Percentiles rank a stretch among this genome's conserved stretches.
Evolutionary conservation across 2,329 filamentous ascomycete genomes (phyloP).

Genomic region (Salinomyces thailandicus): DNA sequence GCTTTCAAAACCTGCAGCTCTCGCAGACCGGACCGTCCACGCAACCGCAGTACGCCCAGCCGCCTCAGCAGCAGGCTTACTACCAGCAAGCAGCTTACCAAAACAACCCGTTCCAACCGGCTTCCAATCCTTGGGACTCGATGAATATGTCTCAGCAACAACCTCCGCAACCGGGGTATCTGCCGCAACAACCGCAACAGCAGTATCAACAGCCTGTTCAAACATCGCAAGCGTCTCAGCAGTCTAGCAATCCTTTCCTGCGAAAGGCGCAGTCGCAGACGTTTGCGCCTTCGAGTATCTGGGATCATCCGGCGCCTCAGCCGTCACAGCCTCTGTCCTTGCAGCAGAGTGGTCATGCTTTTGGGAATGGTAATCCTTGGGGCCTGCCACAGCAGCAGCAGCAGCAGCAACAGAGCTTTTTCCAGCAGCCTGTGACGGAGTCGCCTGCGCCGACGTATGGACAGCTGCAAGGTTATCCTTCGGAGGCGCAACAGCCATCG

Average conservation of each 20-base stretch:
- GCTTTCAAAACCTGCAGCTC: constrained; percentile 64
- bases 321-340: constrained; percentile 23
- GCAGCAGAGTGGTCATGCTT: constrained; percentile 11
- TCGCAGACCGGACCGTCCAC: constrained; percentile 21
- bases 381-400: not conserved
- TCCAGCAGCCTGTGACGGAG: constrained; percentile 12
- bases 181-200: constrained; percentile 6
- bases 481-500: constrained; percentile 8
- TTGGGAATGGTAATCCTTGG: constrained; percentile 12
- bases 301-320: constrained; percentile 14
- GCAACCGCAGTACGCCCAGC: constrained; percentile 3
- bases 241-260: constrained; percentile 37
- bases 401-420: constrained; percentile 5
- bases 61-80: constrained; percentile 12
- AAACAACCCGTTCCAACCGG: constrained; percentile 13
- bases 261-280: constrained; percentile 33
- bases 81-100: constrained; percentile 16
- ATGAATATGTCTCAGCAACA: constrained; percentile 18
- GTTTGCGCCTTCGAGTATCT: constrained; percentile 33
- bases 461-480: constrained; percentile 11
- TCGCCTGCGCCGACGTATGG: constrained; percentile 11
- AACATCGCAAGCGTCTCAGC: constrained; percentile 27
- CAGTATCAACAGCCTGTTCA: constrained; percentile 15
- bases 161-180: constrained; percentile 4
- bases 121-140: constrained; percentile 22